Conservation (phyloP, 345 rosid species). For the Atalantia buxifolia region DNA sequence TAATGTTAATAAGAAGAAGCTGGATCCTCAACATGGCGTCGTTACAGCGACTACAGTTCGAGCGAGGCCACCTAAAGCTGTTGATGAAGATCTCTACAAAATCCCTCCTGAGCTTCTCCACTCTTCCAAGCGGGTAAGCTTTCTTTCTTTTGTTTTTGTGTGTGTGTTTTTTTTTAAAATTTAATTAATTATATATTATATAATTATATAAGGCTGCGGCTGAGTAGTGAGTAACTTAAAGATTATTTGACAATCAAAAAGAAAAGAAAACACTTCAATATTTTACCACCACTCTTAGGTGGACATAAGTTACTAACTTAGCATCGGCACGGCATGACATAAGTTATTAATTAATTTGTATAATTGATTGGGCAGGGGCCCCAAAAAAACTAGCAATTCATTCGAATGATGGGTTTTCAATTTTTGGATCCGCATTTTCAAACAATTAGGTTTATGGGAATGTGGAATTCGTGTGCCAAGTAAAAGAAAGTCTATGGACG, state of each 20-base stretch:
- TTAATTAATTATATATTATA: neutral
- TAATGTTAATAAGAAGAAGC: conserved; percentile 4
- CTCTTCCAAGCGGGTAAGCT: conserved; percentile 54
- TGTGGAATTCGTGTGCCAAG: neutral
- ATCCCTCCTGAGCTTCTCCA: conserved; percentile 75
- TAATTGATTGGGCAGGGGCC: neutral
- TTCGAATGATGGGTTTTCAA: neutral
- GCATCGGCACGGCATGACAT: no score
- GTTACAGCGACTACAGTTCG: conserved; percentile 1
- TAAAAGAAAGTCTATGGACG: neutral
- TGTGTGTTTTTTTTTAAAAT: accelerated
- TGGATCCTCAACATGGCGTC: conserved; percentile 17
- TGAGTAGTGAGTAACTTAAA: no score
- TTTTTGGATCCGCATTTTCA: neutral
- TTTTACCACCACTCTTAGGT: no score
- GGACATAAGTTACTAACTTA: no score
- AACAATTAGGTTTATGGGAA: neutral
- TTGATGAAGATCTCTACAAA: conserved; percentile 92
- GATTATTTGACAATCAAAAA: no score
- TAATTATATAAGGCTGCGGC: no score
- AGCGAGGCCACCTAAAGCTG: conserved; percentile 48
- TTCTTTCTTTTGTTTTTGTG: neutral
- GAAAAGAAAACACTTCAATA: no score
- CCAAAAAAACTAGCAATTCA: neutral
- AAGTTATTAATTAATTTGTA: no score